A percentile compares a stretch with the other conserved stretches of the same genome.
phyloP scores from a whole-genome alignment of 805 yeast genomes.

The Metschnikowia lunata region DNA sequence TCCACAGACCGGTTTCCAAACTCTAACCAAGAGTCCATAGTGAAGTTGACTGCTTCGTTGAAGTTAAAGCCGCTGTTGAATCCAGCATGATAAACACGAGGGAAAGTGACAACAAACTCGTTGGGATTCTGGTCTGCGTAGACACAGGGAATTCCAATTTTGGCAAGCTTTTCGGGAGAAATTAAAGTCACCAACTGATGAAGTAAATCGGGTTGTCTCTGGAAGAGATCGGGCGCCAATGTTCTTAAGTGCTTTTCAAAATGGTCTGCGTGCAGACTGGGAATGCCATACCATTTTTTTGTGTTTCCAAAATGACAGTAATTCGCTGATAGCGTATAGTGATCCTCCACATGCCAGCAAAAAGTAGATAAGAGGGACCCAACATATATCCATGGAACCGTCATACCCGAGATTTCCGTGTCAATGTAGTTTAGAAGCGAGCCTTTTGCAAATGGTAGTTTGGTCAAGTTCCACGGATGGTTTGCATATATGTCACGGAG shows the following conservation, averaged over 20 bases:
- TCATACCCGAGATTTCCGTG: constrained; percentile 82
- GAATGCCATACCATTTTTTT: constrained; percentile 92
- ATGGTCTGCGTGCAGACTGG: constrained; percentile 54
- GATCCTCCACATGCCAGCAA: constrained; percentile 97
- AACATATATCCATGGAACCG: constrained; percentile 90
- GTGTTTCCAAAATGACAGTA: constrained; percentile 88
- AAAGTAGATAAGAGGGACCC: constrained; percentile 89
- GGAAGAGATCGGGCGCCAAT: constrained; percentile 75
- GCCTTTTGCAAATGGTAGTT: constrained; percentile 64
- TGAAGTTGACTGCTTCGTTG: constrained; percentile 51
- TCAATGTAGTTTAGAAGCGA: constrained; percentile 65
- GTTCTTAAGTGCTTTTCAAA: constrained; percentile 63
- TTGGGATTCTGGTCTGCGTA: constrained; percentile 70
- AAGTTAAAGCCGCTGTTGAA: constrained; percentile 44
- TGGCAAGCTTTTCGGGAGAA: constrained; percentile 56
- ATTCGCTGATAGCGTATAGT: constrained; percentile 84
- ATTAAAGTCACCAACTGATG: constrained; percentile 81
- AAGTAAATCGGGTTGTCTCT: constrained; percentile 79
- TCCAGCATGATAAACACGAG: constrained; percentile 44
- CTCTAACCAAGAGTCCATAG: constrained; percentile 66
- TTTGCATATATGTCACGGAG: constrained; percentile 33
- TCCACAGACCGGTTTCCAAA: constrained; percentile 46
- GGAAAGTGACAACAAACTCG: constrained; percentile 41
- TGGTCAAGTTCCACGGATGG: constrained; percentile 75
- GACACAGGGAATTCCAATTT: constrained; percentile 43